A percentile compares a stretch with the other conserved stretches of the same genome.
phyloP scores from a whole-genome alignment of 495 filamentous ascomycete genomes.

The Cenococcum geophilum region DNA sequence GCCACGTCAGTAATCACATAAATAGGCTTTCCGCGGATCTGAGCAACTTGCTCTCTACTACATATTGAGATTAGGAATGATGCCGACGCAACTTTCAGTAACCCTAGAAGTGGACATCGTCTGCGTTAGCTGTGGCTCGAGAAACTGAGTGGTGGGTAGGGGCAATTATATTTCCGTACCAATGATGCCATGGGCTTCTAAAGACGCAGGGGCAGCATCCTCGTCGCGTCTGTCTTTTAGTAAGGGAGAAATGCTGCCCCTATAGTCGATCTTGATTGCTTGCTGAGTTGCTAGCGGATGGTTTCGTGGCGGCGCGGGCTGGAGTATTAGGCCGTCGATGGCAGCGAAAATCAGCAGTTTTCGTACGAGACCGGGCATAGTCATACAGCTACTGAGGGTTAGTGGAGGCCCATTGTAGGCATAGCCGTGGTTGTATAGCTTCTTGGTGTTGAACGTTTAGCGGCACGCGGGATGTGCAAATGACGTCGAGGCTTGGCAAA shows the following conservation, averaged over 20 bases:
- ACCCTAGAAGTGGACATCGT: slow-evolving; percentile 49
- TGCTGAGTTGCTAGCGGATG: slow-evolving; percentile 38
- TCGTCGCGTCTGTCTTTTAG: slow-evolving; percentile 40
- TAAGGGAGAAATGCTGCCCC: slow-evolving; percentile 49
- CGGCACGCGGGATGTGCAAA: neutral
- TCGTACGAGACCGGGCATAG: slow-evolving; percentile 68
- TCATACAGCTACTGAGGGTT: neutral
- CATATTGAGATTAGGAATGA: slow-evolving; percentile 82
- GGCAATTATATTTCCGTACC: slow-evolving; percentile 49
- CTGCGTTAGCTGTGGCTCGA: slow-evolving; percentile 4
- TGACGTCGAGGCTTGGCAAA: slow-evolving; percentile 1
- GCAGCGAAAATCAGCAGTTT: slow-evolving; percentile 78
- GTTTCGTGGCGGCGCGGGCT: slow-evolving; percentile 52
- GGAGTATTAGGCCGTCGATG: slow-evolving; percentile 78
- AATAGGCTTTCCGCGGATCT: slow-evolving; percentile 71
- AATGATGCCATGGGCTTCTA: slow-evolving; percentile 81
- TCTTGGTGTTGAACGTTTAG: neutral
- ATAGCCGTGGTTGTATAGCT: neutral
- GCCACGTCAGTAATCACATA: slow-evolving; percentile 83
- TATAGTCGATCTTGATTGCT: slow-evolving; percentile 66
- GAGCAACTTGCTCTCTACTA: slow-evolving; percentile 77
- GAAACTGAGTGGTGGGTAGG: neutral
- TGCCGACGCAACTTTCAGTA: slow-evolving; percentile 50
- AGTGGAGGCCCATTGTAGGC: neutral
- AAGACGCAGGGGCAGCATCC: slow-evolving; percentile 39